Evolutionary conservation across 23 red algal genomes (phyloP).

Genomic region (Pyropia yezoensis): DNA sequence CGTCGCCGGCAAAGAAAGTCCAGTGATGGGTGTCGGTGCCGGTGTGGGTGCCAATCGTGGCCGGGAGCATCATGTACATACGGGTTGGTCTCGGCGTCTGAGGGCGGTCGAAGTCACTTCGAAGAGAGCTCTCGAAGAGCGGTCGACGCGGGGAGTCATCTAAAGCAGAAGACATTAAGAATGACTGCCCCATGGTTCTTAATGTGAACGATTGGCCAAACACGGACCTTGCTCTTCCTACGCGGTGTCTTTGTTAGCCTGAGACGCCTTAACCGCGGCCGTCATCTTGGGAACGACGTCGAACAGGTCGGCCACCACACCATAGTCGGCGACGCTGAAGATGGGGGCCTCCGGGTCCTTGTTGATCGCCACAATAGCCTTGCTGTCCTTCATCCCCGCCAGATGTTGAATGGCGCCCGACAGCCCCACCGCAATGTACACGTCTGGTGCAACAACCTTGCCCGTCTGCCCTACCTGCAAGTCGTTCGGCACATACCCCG

Average conservation of each 20-base stretch:
- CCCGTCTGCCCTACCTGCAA: slow-evolving; percentile 98
- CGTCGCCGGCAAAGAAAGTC: not conserved
- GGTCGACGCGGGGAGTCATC: no score
- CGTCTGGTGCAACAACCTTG: slow-evolving; percentile 86
- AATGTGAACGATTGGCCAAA: no score
- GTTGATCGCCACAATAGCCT: slow-evolving; percentile 94
- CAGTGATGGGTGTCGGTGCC: not conserved
- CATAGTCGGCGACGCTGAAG: slow-evolving; percentile 92
- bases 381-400: slow-evolving; percentile 96
- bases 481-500: slow-evolving; percentile 82
- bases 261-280: slow-evolving; percentile 30
- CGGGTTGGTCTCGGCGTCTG: no score
- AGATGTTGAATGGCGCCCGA: slow-evolving; percentile 95
- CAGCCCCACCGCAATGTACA: slow-evolving; percentile 89
- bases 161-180: no score
- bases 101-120: no score
- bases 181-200: no score
- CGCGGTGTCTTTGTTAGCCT: no score
- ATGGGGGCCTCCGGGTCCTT: slow-evolving; percentile 97
- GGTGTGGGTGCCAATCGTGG: no score
- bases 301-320: slow-evolving; percentile 93
- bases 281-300: slow-evolving; percentile 72
- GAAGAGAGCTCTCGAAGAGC: no score
- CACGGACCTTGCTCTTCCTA: no score
- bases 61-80: no score